Percentiles rank a stretch among this genome's conserved stretches.
Conservation (phyloP, 305 asterid species). For the Rubia balearica region DNA sequence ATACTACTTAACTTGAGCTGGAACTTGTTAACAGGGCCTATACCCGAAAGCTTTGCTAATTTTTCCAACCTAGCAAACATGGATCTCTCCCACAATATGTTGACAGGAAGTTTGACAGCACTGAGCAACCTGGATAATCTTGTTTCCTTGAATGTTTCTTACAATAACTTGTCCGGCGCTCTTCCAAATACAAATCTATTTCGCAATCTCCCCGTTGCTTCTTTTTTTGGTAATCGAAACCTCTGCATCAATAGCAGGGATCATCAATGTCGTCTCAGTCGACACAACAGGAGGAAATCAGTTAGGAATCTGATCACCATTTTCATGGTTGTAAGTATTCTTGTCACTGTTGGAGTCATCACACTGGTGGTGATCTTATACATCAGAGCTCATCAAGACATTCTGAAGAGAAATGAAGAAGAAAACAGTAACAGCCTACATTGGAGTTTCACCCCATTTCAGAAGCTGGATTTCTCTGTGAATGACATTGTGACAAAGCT, state of each 20-base stretch:
- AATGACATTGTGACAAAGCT: conserved; percentile 49
- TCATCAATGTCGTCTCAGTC: conserved; percentile 26
- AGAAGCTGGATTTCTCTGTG: conserved; percentile 54
- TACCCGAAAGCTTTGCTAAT: conserved; percentile 52
- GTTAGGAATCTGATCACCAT: conserved; percentile 30
- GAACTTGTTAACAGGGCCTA: conserved; percentile 39
- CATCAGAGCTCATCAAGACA: conserved; percentile 25
- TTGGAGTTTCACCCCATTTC: conserved; percentile 63
- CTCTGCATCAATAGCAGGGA: conserved; percentile 37
- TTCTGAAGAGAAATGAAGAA: conserved; percentile 30
- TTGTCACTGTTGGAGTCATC: conserved; percentile 26
- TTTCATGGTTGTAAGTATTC: conserved; percentile 29
- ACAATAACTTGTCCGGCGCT: conserved; percentile 54
- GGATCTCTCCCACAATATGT: conserved; percentile 62
- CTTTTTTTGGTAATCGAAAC: conserved; percentile 44
- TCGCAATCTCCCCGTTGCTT: conserved; percentile 37
- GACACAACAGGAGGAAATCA: conserved; percentile 28
- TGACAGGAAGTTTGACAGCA: conserved; percentile 46
- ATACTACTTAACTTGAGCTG: conserved; percentile 52
- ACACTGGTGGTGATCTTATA: conserved; percentile 32
- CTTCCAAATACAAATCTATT: conserved; percentile 54
- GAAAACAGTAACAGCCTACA: conserved; percentile 34
- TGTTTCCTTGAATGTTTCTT: conserved; percentile 55
- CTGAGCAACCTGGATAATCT: conserved; percentile 54
- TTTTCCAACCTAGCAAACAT: conserved; percentile 51